Conservation (phyloP, 208 protist genomes). For the Herpetomonas tarakana region DNA sequence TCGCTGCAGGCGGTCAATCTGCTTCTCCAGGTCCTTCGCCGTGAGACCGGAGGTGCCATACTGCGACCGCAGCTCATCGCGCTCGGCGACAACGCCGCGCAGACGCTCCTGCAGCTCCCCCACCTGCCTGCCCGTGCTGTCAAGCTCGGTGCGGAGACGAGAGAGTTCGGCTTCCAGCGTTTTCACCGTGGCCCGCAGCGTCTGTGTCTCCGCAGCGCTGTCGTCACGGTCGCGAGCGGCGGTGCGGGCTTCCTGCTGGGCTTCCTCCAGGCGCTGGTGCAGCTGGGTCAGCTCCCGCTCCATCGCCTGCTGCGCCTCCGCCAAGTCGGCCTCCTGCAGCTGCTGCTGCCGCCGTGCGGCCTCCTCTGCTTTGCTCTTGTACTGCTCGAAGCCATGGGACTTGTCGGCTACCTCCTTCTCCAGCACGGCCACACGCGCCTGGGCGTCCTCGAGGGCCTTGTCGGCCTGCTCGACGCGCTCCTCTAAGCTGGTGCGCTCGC, state of each 20-base stretch:
- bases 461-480: conserved; percentile 17
- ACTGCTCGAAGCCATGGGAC: conserved; percentile 9
- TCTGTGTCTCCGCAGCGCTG: conserved; percentile 24
- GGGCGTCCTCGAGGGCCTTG: conserved; percentile 27
- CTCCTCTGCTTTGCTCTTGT: conserved; percentile 12
- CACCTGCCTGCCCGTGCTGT: conserved; percentile 20
- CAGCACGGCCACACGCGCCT: conserved; percentile 9
- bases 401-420: conserved; percentile 11
- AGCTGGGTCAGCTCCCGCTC: conserved; percentile 41
- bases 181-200: conserved; percentile 17
- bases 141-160: conserved; percentile 18
- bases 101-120: conserved; percentile 22
- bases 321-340: conserved; percentile 26
- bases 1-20: conserved; percentile 15
- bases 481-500: conserved; percentile 22
- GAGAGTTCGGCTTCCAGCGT: conserved; percentile 27
- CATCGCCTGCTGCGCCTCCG: conserved; percentile 34
- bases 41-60: conserved; percentile 22
- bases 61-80: conserved; percentile 22
- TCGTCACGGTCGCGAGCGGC: conserved; percentile 42
- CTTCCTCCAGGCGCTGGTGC: conserved; percentile 32
- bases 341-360: conserved; percentile 17
- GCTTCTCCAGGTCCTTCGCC: conserved; percentile 19
- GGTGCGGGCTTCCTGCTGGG: conserved; percentile 23
- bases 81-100: conserved; percentile 26